Base-by-base conservation (phyloP, 1,284 basidiomycete genomes). In the Boletus smithii region DNA sequence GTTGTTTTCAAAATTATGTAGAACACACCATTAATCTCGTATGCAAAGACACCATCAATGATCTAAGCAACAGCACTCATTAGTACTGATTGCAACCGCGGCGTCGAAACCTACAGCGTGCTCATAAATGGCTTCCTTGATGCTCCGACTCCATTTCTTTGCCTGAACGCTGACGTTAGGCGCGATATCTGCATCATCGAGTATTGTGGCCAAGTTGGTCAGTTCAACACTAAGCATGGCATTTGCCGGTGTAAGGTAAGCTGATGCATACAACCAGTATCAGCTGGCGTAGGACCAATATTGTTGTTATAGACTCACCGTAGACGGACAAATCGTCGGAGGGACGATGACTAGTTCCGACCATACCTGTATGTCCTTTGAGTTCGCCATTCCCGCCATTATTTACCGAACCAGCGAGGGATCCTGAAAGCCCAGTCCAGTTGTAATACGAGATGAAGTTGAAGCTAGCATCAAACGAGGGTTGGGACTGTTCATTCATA, bases 181-280 rank as follows among this genome's bases (percentile, higher is more conserved):
- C 16, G 74, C 67, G 45, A 77, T 69, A 5, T 70, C 69, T 4
- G 72, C 69, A 18, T 66, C 62, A 49, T 85, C 80, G 9, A 89
- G 69, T 24, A 88, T 72, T 24, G 73, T 68, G 0, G 80, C 83
- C 22, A 88, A 62, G 55, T 87, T 69, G 4, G 60, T 67, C 33
- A 88, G 67, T 59, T 89, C 85, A 14, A 88, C 84, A 51, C 81
- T 83, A 42, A 89, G 70, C 86, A 87, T 89, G 6, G 86, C 86
- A 65, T 89, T 89, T 8, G 85, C 86, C 6, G 86, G 81, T 0
- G 79, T 85, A 48, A 87, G 70, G 64, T 85, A 88, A 3, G 86
- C 83, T 87, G 22, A 18, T 16, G 32, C 29, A 37, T 11, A 35
- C 33, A 35, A 35, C 42, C 34, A 44, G 8, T 24, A n/a, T 48